Conservation (phyloP, 2,329 filamentous ascomycete genomes). For the Penicillium occitanis region DNA sequence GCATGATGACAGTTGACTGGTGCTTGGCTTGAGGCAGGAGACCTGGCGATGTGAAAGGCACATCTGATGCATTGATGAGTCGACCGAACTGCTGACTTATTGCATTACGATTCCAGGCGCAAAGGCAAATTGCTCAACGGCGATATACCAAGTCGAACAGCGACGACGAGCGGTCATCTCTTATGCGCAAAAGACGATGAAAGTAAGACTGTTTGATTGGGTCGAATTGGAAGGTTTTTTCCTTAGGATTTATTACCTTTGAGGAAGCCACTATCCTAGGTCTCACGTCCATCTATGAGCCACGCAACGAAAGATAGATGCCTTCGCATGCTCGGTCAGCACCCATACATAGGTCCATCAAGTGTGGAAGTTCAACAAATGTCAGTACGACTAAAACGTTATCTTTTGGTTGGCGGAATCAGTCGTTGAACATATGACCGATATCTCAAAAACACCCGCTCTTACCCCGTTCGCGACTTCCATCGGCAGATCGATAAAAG, state of each 20-base stretch:
- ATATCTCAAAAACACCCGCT: background rate
- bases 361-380: background rate
- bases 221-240: background rate
- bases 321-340: background rate
- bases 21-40: background rate
- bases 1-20: no score
- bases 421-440: background rate
- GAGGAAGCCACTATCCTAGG: background rate
- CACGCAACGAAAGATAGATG: background rate
- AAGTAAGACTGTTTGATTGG: background rate
- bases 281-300: background rate
- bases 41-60: background rate
- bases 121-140: background rate
- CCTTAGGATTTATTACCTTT: background rate
- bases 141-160: background rate
- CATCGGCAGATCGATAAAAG: background rate
- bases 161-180: background rate
- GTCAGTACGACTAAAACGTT: background rate
- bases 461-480: background rate
- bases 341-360: background rate
- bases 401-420: background rate
- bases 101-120: background rate
- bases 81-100: background rate
- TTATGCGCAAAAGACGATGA: background rate
- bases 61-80: background rate